phyloP scores from a whole-genome alignment of 2,329 filamentous ascomycete species.

The Phaeosphaeriaceae sp. region DNA sequence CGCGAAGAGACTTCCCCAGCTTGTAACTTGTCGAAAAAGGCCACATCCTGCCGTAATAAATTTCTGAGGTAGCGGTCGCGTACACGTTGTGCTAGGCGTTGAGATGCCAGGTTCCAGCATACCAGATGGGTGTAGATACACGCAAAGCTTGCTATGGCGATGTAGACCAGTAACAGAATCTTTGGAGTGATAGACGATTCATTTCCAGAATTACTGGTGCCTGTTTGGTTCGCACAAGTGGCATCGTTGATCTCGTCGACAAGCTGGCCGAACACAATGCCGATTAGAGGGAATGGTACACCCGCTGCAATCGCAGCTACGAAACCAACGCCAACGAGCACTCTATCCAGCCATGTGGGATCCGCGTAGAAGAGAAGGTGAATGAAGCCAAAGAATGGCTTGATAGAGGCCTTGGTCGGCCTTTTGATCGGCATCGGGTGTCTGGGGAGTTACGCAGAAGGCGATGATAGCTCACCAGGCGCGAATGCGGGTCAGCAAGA shows the following conservation, averaged over 20 bases:
- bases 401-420: conserved; percentile 35
- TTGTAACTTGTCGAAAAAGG: conserved; percentile 69
- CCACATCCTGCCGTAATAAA: conserved; percentile 66
- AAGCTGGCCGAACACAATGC: conserved; percentile 69
- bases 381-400: conserved; percentile 41
- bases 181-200: conserved; percentile 62
- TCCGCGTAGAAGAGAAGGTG: conserved; percentile 46
- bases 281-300: conserved; percentile 68
- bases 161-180: conserved; percentile 67
- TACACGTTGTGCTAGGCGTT: conserved; percentile 68
- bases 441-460: conserved; percentile 13
- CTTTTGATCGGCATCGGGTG: conserved; percentile 37
- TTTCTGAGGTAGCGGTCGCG: conserved; percentile 66
- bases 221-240: conserved; percentile 54
- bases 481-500: background rate
- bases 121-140: conserved; percentile 70
- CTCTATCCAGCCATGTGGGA: conserved; percentile 46
- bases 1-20: conserved; percentile 69
- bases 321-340: conserved; percentile 47
- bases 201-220: conserved; percentile 22
- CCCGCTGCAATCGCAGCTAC: conserved; percentile 64
- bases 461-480: conserved; percentile 11
- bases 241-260: conserved; percentile 67
- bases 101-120: conserved; percentile 70
- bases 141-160: conserved; percentile 68